These are phyloP conservation scores for Phytopythium mirpurense DNA, from an alignment of 352 stramenopile species.

Conservation along the genomic window DNA sequence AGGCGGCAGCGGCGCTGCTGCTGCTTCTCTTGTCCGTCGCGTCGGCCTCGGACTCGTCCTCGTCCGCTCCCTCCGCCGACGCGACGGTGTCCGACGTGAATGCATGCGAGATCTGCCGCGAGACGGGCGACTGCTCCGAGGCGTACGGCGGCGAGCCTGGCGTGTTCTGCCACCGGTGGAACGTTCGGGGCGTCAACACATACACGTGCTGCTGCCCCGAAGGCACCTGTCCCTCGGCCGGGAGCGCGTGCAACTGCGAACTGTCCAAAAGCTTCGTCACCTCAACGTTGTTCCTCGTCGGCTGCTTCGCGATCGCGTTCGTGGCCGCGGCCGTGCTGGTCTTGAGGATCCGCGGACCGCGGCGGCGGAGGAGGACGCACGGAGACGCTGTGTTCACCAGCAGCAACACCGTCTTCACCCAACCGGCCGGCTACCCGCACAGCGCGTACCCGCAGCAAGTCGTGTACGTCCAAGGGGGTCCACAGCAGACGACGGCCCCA, in stretches of 20 bases:
- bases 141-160: conserved; percentile 40
- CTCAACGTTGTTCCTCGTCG: conserved; percentile 24
- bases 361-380: conserved; percentile 13
- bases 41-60: too few relatives aligned
- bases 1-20: too few relatives aligned
- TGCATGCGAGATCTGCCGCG: conserved; percentile 47
- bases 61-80: too few relatives aligned
- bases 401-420: conserved; percentile 6
- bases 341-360: conserved; percentile 25
- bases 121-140: conserved; percentile 32
- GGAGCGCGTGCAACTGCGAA: conserved; percentile 35
- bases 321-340: too few relatives aligned
- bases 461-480: too few relatives aligned
- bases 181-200: conserved; percentile 9
- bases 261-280: conserved; percentile 25
- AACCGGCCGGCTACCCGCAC: conserved; percentile 6
- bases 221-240: conserved; percentile 23
- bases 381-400: not conserved
- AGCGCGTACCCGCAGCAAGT: not conserved
- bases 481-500: too few relatives aligned
- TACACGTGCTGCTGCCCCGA: conserved; percentile 17
- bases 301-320: conserved; percentile 25
- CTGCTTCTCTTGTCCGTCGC: too few relatives aligned
- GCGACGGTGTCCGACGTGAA: conserved; percentile 10
- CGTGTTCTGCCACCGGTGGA: conserved; percentile 45